These are phyloP conservation scores for Simmondsia chinensis DNA, from an alignment of 148 eudicot species.

Conservation along the genomic window DNA sequence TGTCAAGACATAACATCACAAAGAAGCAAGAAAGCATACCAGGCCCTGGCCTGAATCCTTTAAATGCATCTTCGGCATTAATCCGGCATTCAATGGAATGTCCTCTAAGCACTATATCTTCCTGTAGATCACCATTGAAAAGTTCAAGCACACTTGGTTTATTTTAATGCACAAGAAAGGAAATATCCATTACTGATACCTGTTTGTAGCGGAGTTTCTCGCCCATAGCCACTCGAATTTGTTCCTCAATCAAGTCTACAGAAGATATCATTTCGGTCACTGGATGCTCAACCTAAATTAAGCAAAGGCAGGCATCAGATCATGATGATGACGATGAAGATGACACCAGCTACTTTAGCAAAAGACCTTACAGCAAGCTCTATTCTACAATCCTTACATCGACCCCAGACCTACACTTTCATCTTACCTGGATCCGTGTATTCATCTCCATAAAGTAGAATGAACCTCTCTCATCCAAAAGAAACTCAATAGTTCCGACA, in stretches of 20 bases:
- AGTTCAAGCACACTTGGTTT: not conserved
- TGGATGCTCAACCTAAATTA: slow-evolving; percentile 90
- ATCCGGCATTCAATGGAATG: slow-evolving; percentile 99
- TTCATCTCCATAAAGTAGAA: slow-evolving; percentile 99
- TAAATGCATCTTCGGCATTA: slow-evolving; percentile 99
- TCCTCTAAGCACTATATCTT: slow-evolving; percentile 89
- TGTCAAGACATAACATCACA: not conserved
- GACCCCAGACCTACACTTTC: too few species aligned
- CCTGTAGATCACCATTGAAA: slow-evolving; percentile 32
- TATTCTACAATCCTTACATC: too few species aligned
- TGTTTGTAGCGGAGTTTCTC: slow-evolving; percentile 85
- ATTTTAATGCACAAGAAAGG: not conserved
- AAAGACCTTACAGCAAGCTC: too few species aligned
- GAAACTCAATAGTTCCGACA: slow-evolving; percentile 94
- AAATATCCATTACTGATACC: slow-evolving; percentile 28
- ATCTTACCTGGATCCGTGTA: slow-evolving; percentile 78
- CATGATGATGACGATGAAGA: too few species aligned
- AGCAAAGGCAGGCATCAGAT: slow-evolving; percentile 4
- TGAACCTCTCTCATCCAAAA: slow-evolving; percentile 93
- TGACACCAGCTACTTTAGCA: too few species aligned
- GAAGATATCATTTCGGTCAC: slow-evolving; percentile 99
- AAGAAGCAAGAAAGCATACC: slow-evolving; percentile 25
- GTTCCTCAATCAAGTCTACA: slow-evolving; percentile 93
- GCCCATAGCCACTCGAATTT: slow-evolving; percentile 90
- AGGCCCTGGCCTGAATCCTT: slow-evolving; percentile 97